Evolutionary conservation across 2,329 filamentous ascomycete genomes (phyloP), one percentile per base, ranked within the genome.

Genomic region (Apiospora arundinis): DNA sequence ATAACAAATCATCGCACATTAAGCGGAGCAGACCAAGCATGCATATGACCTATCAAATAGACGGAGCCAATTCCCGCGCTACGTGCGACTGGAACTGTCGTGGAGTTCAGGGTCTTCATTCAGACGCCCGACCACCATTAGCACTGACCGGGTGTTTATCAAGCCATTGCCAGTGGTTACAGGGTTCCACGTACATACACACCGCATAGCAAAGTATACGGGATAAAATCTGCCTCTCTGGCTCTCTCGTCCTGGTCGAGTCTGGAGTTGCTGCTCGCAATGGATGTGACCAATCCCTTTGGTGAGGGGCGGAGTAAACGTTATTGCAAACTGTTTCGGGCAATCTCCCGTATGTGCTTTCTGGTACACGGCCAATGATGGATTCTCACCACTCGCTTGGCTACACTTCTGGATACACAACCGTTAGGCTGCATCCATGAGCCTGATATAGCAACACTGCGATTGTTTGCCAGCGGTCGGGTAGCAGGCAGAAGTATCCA

Each of bases 311-410:
- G 56, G 52, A 63, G 56, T 40, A 63, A n/a, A 63, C 18, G 56
- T 40, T 60, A 60, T 40, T 63, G n/a, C 56, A 40, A 63, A 63
- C 56, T 63, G 52, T 60, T 60, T 60, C 52, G 56, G 56, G 56
- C 56, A 63, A 63, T 63, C 56, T 40, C 28, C 56, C 32, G 18
- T 63, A 63, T 23, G 32, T 63, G 56, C 37, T 63, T 63, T 63
- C 28, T 40, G 56, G 56, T 63, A 63, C 32, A 63, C 56, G 56
- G 18, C 56, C 56, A 63, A 63, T 63, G 56, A 63, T 63, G 18
- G 23, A 63, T 63, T 28, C 32, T 63, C 32, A 63, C 56, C 56
- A 40, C 56, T 63, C 56, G 56, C 56, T 63, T 63, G 56, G 56
- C 56, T 60, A 60, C 52, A 60, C 52, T 60, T 60, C 28, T 60